These are phyloP conservation scores for Xerocomus minutiporus DNA, from an alignment of 1,284 basidiomycete species.

Conservation along the genomic window DNA sequence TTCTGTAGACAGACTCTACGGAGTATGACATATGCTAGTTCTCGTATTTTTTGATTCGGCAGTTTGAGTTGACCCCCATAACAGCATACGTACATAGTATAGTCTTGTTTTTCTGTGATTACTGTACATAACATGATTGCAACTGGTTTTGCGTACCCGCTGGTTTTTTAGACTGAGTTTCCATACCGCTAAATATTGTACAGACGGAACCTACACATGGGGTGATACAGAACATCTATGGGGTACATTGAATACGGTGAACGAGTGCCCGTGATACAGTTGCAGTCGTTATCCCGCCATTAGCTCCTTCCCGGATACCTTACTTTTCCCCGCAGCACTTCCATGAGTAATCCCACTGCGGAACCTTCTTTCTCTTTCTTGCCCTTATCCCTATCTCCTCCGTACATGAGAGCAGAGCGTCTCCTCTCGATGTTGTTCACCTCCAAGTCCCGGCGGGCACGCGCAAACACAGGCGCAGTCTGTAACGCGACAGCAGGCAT, in stretches of 20 bases:
- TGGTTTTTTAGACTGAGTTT: background rate
- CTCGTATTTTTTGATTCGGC: no score
- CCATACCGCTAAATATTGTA: background rate
- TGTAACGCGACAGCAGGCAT: constrained; percentile 69
- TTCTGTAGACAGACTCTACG: background rate
- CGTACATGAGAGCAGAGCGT: constrained; percentile 18
- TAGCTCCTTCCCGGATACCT: constrained; percentile 24
- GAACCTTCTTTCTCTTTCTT: constrained; percentile 30
- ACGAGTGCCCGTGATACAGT: background rate
- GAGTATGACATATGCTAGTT: no score
- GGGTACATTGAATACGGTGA: background rate
- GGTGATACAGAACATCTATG: background rate
- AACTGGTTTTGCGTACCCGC: background rate
- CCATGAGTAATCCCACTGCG: constrained; percentile 30
- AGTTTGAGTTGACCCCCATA: no score
- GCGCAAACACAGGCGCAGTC: constrained; percentile 63
- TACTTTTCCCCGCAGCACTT: constrained; percentile 25
- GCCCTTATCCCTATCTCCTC: constrained; percentile 21
- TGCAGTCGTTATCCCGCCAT: background rate
- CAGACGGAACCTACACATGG: background rate
- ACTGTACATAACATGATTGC: no score
- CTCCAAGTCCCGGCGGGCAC: constrained; percentile 33
- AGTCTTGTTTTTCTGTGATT: no score
- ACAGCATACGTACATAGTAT: no score
- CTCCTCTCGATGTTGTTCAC: constrained; percentile 13